Evolutionary conservation across 164 flowering plant genomes (phyloP), one percentile per base, ranked within the genome.

Genomic region (Aristolochia contorta): DNA sequence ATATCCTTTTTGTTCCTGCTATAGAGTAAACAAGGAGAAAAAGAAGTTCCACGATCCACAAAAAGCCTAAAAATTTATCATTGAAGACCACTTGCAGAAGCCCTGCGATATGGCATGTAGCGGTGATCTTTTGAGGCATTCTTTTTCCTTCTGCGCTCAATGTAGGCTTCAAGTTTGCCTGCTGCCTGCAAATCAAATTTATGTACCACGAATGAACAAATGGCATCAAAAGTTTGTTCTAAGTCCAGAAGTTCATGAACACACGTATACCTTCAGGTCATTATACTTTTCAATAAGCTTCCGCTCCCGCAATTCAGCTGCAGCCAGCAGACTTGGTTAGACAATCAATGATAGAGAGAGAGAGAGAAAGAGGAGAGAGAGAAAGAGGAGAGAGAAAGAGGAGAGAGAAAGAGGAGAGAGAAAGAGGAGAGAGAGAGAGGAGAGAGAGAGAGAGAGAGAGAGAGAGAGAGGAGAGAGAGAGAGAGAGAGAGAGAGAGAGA

Each of bases 51-150:
- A 49, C 1, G 43, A 37, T n/a, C n/a, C n/a, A n/a, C n/a, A n/a
- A n/a, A n/a, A n/a, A n/a, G n/a, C n/a, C n/a, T n/a, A n/a, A 37
- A 37, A 37, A 37, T 37, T 37, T 37, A 37, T 33, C n/a, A 51
- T 14, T 48, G 25, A 65, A 66, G 70, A 56, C 71, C 76, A 57
- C 3, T 54, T 23, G 71, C 57, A 63, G 57, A 30, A 6, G 79
- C 32, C 56, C 96, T 75, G 12, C 94, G 85, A 64, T 90, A 90
- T 22, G 97, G 98, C 78, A 90, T 65, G 75, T 59, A 82, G 57
- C 82, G 81, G 52, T 80, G 94, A 64, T 90, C 97, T 70, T 86
- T 93, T 1, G 98, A 63, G 45, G 98, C 94, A 73, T 93, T 93
- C 77, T 79, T 89, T 74, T 65, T 82, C 61, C 89, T 79, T 71